phyloP scores from a whole-genome alignment of 257 asterid genomes.

The Mentha longifolia region DNA sequence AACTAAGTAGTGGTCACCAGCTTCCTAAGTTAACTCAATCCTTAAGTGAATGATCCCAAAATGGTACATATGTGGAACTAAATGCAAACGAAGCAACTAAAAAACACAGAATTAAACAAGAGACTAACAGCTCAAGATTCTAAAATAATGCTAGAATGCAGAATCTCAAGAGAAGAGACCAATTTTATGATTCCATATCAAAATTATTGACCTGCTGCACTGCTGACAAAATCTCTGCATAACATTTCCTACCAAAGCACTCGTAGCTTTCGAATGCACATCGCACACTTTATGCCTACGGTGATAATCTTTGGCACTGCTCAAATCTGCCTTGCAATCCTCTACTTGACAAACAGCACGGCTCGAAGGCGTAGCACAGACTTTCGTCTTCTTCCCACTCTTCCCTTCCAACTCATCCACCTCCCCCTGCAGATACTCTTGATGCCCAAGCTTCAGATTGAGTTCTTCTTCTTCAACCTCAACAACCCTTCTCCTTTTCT shows the following conservation, averaged over 20 bases:
- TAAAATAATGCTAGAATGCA: background rate
- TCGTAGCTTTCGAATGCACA: constrained; percentile 78
- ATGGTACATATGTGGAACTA: constrained; percentile 1
- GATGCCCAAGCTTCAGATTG: constrained; percentile 80
- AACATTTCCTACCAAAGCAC: constrained; percentile 74
- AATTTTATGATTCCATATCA: background rate
- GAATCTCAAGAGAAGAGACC: background rate
- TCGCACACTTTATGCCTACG: constrained; percentile 91
- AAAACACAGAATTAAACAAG: background rate
- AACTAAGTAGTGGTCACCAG: background rate
- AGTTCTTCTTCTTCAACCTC: constrained; percentile 58
- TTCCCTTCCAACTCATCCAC: constrained; percentile 54
- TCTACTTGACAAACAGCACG: constrained; percentile 83
- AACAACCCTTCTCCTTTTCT: constrained; percentile 64
- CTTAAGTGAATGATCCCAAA: background rate
- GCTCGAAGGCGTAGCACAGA: constrained; percentile 45
- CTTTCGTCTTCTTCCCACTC: constrained; percentile 74
- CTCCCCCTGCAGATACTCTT: constrained; percentile 53
- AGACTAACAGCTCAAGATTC: constrained; percentile 3
- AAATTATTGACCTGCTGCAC: constrained; percentile 78
- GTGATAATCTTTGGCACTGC: constrained; percentile 82
- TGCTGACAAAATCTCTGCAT: constrained; percentile 97
- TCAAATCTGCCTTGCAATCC: constrained; percentile 83
- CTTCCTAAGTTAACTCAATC: background rate
- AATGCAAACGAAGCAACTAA: background rate